phyloP scores from a whole-genome alignment of 257 asterid genomes.

The Lycium ferocissimum region DNA sequence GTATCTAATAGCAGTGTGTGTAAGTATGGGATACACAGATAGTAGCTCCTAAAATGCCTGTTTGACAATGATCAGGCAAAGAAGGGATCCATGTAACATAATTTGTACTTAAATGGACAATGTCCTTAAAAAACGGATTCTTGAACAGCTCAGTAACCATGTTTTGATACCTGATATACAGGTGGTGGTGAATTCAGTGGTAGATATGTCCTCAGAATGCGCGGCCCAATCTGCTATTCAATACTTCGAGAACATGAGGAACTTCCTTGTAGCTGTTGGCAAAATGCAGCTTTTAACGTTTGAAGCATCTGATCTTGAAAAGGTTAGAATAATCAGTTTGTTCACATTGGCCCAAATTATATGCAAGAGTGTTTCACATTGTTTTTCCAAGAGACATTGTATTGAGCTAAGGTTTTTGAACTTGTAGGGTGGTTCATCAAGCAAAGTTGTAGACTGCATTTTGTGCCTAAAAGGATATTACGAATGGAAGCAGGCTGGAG shows the following conservation, averaged over 20 bases:
- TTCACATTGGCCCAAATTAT: not conserved
- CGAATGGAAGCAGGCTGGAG: slow-evolving; percentile 92
- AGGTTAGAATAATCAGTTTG: slow-evolving; percentile 51
- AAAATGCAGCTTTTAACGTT: slow-evolving; percentile 84
- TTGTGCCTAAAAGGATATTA: slow-evolving; percentile 86
- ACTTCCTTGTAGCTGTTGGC: slow-evolving; percentile 83
- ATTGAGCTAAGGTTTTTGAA: slow-evolving; percentile 29
- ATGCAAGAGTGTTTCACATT: not conserved
- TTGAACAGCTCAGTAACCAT: not conserved
- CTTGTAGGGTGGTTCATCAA: slow-evolving; percentile 87
- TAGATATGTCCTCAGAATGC: slow-evolving; percentile 77
- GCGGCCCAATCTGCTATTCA: slow-evolving; percentile 98
- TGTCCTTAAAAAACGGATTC: not conserved
- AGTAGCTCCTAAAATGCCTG: not conserved
- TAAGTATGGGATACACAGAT: not conserved
- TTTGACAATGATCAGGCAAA: too few species aligned
- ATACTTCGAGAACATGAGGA: slow-evolving; percentile 92
- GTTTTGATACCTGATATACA: slow-evolving; percentile 31
- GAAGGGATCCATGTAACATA: not conserved
- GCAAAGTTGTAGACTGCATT: slow-evolving; percentile 92
- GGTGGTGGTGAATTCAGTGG: slow-evolving; percentile 90
- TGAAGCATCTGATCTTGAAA: slow-evolving; percentile 90
- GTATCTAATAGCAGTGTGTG: not conserved
- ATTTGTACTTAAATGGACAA: not conserved
- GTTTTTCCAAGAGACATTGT: not conserved